Base-by-base conservation (phyloP, 768 basidiomycete genomes). In the Lentinus tigrinus region DNA sequence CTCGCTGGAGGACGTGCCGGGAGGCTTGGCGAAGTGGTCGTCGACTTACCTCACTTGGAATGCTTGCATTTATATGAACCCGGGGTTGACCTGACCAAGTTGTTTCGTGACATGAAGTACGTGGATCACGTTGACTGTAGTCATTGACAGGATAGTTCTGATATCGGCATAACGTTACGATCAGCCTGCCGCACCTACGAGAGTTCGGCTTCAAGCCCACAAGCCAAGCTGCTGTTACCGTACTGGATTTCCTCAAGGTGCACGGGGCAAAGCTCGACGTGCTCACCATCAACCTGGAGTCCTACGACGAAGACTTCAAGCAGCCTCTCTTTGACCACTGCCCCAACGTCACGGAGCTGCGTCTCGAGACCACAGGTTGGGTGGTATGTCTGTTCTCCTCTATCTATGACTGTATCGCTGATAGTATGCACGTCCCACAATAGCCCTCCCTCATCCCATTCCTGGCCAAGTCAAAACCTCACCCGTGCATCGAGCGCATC, bases 71-170 rank as follows among this genome's bases (percentile, higher is more conserved):
- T 56, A 5, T 17, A 40, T 4, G 27, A 40, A 2, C 47, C 47
- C 3, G 54, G 54, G 3, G 26, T 47, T 17, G 39, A 14, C n/a
- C 38, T 56, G 27, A 48, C 42, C 17, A 14, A 26, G 19, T 37
- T 56, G 16, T 56, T 56, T 26, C 24, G 21, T 19, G 17, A 19
- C 13, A 49, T 56, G 47, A 47, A 36, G 54, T 56, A 23, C n/a
- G 54, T 34, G 7, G 3, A 16, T 8, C 39, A 8, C 39, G 9
- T 17, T 42, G 3, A 4, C 7, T 9, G 17, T 14, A 17, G n/a
- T 8, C 14, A 42, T 17, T 21, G 9, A 11, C 37, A 21, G 4
- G 1, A 11, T 6, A 39, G 34, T 11, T 42, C 26, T 28, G 17
- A 24, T 3, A 28, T 3, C 8, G 31, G 1, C 28, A 19, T 9